A percentile compares a stretch with the other conserved stretches of the same genome.
Evolutionary conservation across 495 filamentous ascomycete species (phyloP).

Genomic region (Daldinia caldariorum): DNA sequence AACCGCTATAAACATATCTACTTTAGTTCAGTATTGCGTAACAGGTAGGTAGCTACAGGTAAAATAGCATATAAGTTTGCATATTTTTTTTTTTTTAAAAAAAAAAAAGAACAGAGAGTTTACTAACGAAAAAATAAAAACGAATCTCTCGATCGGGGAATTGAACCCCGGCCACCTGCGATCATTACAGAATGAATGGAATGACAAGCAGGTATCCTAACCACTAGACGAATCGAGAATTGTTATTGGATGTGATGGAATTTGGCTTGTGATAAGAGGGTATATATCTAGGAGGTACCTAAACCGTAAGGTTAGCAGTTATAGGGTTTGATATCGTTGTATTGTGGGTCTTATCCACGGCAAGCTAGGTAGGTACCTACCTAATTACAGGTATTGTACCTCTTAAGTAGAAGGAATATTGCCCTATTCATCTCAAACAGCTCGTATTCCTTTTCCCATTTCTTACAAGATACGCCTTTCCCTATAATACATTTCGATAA

Average conservation of each 20-base stretch:
- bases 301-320: no score
- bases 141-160: conserved; percentile 51
- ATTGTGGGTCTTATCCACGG: not conserved
- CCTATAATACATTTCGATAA: not conserved
- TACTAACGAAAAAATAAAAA: conserved; percentile 4
- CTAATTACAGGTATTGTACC: no score
- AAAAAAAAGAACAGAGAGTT: not conserved
- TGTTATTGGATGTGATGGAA: not conserved
- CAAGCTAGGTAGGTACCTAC: not conserved
- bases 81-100: no score
- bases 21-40: no score
- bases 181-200: conserved; percentile 9
- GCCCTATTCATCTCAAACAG: not conserved
- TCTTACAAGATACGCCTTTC: not conserved
- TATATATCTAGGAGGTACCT: no score
- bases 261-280: not conserved
- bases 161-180: conserved; percentile 56
- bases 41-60: no score
- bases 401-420: not conserved
- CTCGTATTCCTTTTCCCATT: not conserved
- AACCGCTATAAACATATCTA: no score
- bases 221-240: conserved; percentile 41
- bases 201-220: conserved; percentile 43
- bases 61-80: no score
- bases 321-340: not conserved